Conservation (phyloP, 345 rosid genomes). For the Leavenworthia alabamica region DNA sequence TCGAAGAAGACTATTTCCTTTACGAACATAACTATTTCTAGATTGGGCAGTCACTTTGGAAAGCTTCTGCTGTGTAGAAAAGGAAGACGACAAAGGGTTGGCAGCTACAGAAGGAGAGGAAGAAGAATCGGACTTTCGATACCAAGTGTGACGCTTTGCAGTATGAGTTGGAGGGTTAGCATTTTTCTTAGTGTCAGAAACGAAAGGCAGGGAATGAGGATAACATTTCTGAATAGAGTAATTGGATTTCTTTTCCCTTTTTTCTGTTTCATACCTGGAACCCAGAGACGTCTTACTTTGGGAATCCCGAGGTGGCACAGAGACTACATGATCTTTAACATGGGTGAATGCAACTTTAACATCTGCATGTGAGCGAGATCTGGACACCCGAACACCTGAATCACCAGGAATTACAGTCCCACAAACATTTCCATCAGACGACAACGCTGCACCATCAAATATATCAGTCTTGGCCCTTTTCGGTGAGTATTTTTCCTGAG, state of each 20-base stretch:
- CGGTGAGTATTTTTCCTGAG: slow-evolving; percentile 33
- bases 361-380: slow-evolving; percentile 32
- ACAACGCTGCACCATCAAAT: slow-evolving; percentile 26
- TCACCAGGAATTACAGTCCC: slow-evolving; percentile 16
- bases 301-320: slow-evolving; percentile 30
- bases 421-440: slow-evolving; percentile 30
- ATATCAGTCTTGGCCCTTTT: slow-evolving; percentile 10
- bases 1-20: slow-evolving; percentile 93
- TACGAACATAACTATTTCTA: slow-evolving; percentile 58
- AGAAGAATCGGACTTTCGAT: slow-evolving; percentile 40
- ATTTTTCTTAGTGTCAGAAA: slow-evolving; percentile 40
- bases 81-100: slow-evolving; percentile 35
- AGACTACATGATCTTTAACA: slow-evolving; percentile 27
- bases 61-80: slow-evolving; percentile 38
- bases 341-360: slow-evolving; percentile 19
- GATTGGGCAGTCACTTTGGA: slow-evolving; percentile 30
- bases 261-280: slow-evolving; percentile 29
- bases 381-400: slow-evolving; percentile 27
- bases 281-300: slow-evolving; percentile 26
- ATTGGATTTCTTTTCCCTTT: slow-evolving; percentile 37
- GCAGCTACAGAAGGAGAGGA: slow-evolving; percentile 31
- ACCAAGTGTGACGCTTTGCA: slow-evolving; percentile 72
- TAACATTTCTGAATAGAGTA: slow-evolving; percentile 36
- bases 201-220: slow-evolving; percentile 38
- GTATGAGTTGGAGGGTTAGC: slow-evolving; percentile 37